Evolutionary conservation across 2,329 filamentous ascomycete species (phyloP).

Genomic region (Nigrograna mackinnonii): DNA sequence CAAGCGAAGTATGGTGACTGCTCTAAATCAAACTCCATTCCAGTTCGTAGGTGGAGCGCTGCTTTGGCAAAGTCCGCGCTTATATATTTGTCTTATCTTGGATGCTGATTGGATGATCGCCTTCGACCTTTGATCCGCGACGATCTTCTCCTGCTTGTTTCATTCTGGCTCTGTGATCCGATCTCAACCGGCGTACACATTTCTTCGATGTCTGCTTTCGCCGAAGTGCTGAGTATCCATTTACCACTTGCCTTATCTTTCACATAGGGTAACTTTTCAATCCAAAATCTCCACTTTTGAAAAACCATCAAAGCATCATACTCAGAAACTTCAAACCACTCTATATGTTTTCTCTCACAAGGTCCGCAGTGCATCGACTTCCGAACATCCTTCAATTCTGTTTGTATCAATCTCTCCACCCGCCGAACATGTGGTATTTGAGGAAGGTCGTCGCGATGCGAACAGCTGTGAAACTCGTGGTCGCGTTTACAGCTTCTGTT

Average conservation of each 20-base stretch:
- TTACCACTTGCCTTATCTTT: neutral
- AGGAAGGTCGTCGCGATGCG: conserved; percentile 33
- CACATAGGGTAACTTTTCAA: conserved; percentile 11
- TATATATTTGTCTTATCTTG: too few relatives aligned
- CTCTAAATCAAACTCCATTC: too few relatives aligned
- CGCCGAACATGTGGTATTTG: conserved; percentile 81
- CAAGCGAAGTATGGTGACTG: too few relatives aligned
- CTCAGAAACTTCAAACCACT: conserved; percentile 80
- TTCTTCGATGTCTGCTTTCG: neutral
- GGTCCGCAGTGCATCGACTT: conserved; percentile 65
- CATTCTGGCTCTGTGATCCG: too few relatives aligned
- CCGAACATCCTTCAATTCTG: conserved; percentile 68
- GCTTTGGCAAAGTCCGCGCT: too few relatives aligned
- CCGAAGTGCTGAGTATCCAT: neutral
- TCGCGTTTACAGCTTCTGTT: conserved; percentile 9
- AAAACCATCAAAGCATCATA: conserved; percentile 9
- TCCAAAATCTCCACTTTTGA: conserved; percentile 18
- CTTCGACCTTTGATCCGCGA: too few relatives aligned
- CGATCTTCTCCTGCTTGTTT: too few relatives aligned
- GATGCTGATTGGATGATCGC: too few relatives aligned
- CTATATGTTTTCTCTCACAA: conserved; percentile 79
- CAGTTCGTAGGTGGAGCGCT: too few relatives aligned
- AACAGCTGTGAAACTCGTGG: conserved; percentile 8
- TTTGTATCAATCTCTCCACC: conserved; percentile 82
- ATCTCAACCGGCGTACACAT: neutral